These are phyloP conservation scores for Brachypodium distachyon DNA, from an alignment of 202 grass and related monocot species.

Conservation along the genomic window DNA sequence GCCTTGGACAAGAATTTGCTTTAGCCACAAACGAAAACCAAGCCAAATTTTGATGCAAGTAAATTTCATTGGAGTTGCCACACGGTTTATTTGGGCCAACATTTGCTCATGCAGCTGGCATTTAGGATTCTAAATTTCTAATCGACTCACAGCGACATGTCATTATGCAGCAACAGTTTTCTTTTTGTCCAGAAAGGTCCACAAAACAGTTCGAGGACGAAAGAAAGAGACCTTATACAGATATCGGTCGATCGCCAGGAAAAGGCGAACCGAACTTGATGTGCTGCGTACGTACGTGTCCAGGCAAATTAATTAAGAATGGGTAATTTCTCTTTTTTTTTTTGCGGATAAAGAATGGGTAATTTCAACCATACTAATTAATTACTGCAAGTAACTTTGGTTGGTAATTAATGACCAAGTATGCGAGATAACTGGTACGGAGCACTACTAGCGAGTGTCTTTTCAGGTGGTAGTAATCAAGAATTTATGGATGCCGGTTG, in stretches of 20 bases:
- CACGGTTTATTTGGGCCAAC: not conserved
- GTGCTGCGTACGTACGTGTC: not conserved
- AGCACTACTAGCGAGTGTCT: no score
- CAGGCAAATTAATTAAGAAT: not conserved
- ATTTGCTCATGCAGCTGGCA: not conserved
- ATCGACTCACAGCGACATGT: conserved; percentile 4
- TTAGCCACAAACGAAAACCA: not conserved
- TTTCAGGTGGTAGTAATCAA: not conserved
- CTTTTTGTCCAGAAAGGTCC: conserved; percentile 4
- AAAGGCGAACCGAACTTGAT: not conserved
- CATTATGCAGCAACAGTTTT: conserved; percentile 6
- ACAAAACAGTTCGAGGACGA: conserved; percentile 13
- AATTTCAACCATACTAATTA: not conserved
- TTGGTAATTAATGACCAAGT: not conserved
- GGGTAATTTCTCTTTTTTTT: not conserved
- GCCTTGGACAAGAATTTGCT: not conserved
- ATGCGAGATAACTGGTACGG: no score
- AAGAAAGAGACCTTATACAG: not conserved
- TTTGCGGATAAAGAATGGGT: no score
- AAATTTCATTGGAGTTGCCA: not conserved
- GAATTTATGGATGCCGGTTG: not conserved
- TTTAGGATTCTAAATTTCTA: conserved; percentile 24
- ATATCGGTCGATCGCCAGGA: not conserved
- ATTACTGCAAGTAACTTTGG: not conserved
- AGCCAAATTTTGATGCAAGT: not conserved